A percentile compares a stretch with the other conserved stretches of the same genome.
These are phyloP conservation scores for Rhododendron molle DNA, from an alignment of 148 eudicot genomes.

Conservation along the genomic window DNA sequence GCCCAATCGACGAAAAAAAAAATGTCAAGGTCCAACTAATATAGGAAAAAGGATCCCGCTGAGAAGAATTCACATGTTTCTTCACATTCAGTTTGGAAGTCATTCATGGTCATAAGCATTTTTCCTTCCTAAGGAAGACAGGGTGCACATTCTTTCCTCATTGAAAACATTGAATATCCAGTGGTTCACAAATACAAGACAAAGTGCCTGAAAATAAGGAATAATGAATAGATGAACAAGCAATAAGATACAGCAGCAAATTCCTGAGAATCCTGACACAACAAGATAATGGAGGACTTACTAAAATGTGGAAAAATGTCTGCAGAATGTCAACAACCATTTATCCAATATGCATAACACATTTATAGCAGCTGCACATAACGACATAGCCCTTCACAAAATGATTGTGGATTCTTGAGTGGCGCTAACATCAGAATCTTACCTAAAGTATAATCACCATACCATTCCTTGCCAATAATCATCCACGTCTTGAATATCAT, in stretches of 20 bases:
- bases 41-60: not conserved
- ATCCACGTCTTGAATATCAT: constrained; percentile 56
- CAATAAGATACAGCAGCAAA: not conserved
- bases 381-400: not conserved
- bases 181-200: not conserved
- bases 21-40: not conserved
- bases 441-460: constrained; percentile 8
- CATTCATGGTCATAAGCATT: not conserved
- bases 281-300: not conserved
- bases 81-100: not conserved
- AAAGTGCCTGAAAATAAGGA: not conserved
- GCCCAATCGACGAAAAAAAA: not conserved
- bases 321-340: not conserved
- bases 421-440: not conserved
- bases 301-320: not conserved
- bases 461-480: constrained; percentile 89
- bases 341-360: not conserved
- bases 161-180: not conserved
- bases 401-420: not conserved
- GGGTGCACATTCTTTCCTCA: not conserved
- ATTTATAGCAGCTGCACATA: not conserved
- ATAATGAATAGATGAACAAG: constrained; percentile 5
- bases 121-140: not conserved
- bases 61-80: not conserved
- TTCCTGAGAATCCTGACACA: not conserved